Percentiles rank a stretch among this genome's conserved stretches.
phyloP scores from a whole-genome alignment of 2,329 filamentous ascomycete species.

The Exophiala spinifera region DNA sequence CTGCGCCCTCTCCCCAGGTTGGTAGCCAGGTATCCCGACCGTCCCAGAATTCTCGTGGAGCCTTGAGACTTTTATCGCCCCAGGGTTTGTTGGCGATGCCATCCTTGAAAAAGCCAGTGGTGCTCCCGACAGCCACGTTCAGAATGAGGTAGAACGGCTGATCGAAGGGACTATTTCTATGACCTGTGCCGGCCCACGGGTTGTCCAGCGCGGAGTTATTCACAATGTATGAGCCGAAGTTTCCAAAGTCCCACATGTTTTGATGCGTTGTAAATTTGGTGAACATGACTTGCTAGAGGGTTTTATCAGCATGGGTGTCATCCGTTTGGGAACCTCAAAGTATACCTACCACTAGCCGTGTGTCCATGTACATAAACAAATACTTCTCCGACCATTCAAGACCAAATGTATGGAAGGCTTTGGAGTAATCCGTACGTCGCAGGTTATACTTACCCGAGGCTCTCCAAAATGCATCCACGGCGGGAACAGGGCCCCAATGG shows the following conservation, averaged over 20 bases:
- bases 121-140: slow-evolving; percentile 51
- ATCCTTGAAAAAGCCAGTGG: slow-evolving; percentile 51
- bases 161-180: slow-evolving; percentile 50
- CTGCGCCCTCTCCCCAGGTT: slow-evolving; percentile 46
- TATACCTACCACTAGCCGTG: slow-evolving; percentile 46
- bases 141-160: slow-evolving; percentile 51
- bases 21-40: slow-evolving; percentile 40
- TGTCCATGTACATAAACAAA: slow-evolving; percentile 53
- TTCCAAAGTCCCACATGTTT: slow-evolving; percentile 37
- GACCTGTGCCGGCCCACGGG: slow-evolving; percentile 44
- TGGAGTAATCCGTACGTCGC: slow-evolving; percentile 30
- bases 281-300: slow-evolving; percentile 29
- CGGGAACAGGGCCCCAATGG: slow-evolving; percentile 46
- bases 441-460: slow-evolving; percentile 32
- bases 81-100: slow-evolving; percentile 34
- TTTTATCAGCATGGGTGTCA: slow-evolving; percentile 40
- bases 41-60: slow-evolving; percentile 37
- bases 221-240: slow-evolving; percentile 40
- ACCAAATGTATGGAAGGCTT: slow-evolving; percentile 50
- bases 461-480: slow-evolving; percentile 32
- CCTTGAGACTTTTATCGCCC: slow-evolving; percentile 25
- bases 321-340: slow-evolving; percentile 29
- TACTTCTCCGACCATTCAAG: slow-evolving; percentile 53
- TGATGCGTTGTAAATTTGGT: slow-evolving; percentile 31
- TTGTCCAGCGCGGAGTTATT: slow-evolving; percentile 44